Evolutionary conservation across 225 moss, liverwort and hornwort genomes (phyloP), one percentile per base, ranked within the genome.

Genomic region (Climacium dendroides): DNA sequence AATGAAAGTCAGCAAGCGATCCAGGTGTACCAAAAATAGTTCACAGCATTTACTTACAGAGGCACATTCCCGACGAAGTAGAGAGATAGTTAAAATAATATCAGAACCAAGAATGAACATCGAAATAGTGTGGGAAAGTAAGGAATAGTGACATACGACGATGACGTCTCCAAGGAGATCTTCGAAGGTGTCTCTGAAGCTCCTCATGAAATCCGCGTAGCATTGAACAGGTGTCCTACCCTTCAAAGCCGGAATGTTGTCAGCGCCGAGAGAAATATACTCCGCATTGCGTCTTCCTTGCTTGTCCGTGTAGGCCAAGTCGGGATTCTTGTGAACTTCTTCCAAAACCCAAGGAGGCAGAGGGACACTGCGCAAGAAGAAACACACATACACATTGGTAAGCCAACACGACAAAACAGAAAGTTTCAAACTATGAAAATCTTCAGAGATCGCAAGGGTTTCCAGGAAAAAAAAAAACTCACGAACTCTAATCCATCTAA

Each of bases 171-270:
- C 96, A 15, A 95, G 91, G 6, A 94, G 88, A 74, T 94, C 94
- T 54, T 91, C 79, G 54, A 96, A 96, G 39, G 87, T 92, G 23
- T 96, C 94, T 69, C 93, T 85, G 70, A 96, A 96, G 83, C 93
- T 96, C 90, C 96, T 94, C 96, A 96, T 96, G 69, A 96, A 96
- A 64, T 96, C 96, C 39, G 93, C 91, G 54, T 96, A 95, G 52
- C 91, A 95, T 87, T 96, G 95, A 23, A 96, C 89, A 41, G 94
- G 94, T 15, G 95, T 95, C 79, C 96, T 92, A 13, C 96, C 95
- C 75, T 93, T 89, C 81, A 96, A 60, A 20, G 90, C 94, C 14
- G 96, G 93, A 57, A 95, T 80, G 17, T 80, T 86, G 59, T 96
- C 96, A 80, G 93, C 93, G 15, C 96, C 96, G 24, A 96, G 91